phyloP scores from a whole-genome alignment of 1,284 basidiomycete species.

The Moniliophthora roreri region DNA sequence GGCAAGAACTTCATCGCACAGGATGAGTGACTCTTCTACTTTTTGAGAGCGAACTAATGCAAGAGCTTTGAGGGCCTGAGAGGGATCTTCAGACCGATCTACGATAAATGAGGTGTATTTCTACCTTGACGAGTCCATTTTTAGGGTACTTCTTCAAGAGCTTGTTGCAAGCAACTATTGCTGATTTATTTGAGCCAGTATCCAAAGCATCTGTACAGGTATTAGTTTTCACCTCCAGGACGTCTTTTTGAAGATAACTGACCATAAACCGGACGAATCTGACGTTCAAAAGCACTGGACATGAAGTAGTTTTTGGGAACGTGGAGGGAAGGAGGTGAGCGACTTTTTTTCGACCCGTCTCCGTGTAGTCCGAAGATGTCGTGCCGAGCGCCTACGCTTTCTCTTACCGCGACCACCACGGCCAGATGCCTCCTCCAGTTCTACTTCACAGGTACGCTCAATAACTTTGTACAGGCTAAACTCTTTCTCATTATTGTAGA shows the following conservation, averaged over 20 bases:
- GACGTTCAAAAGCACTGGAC: conserved; percentile 66
- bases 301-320: conserved; percentile 21
- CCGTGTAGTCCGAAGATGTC: neutral
- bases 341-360: neutral
- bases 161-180: conserved; percentile 81
- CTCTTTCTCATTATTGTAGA: conserved; percentile 31
- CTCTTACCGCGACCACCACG: neutral
- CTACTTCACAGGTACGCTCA: conserved; percentile 52
- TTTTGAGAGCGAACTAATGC: conserved; percentile 81
- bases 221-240: too few species aligned
- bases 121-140: conserved; percentile 71
- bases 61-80: conserved; percentile 79
- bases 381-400: neutral
- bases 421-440: conserved; percentile 27
- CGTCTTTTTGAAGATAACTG: conserved; percentile 23
- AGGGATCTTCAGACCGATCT: conserved; percentile 5
- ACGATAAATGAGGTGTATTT: conserved; percentile 17
- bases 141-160: conserved; percentile 78
- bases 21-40: conserved; percentile 73
- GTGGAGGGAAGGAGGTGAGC: conserved; percentile 14
- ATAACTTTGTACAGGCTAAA: conserved; percentile 6
- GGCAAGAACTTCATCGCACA: conserved; percentile 78
- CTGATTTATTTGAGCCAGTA: conserved; percentile 81
- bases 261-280: conserved; percentile 82
- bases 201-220: conserved; percentile 73